These are phyloP conservation scores for Diaporthe ilicicola DNA, from an alignment of 2,329 filamentous ascomycete genomes.

Conservation along the genomic window DNA sequence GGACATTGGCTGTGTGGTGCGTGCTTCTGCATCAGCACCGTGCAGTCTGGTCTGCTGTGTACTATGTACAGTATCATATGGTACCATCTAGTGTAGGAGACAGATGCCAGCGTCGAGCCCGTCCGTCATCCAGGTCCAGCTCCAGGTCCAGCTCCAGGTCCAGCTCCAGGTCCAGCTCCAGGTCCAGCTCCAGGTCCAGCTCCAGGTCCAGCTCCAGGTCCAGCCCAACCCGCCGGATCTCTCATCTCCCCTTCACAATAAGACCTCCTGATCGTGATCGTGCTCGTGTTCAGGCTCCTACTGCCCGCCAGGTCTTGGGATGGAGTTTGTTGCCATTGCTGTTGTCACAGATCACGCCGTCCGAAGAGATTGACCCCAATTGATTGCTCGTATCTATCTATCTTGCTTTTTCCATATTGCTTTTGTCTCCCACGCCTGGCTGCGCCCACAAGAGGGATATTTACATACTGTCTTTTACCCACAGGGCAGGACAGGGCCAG, in stretches of 20 bases:
- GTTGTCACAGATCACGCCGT: slow-evolving; percentile 13
- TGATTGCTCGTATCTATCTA: slow-evolving; percentile 13
- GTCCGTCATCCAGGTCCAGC: neutral
- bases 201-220: too few species aligned
- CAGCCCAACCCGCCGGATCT: slow-evolving; percentile 1
- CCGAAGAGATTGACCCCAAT: neutral
- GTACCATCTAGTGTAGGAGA: too few species aligned
- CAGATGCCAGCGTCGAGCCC: neutral
- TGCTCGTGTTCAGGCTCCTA: neutral
- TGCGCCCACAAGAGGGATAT: neutral
- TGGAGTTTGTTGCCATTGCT: slow-evolving; percentile 16
- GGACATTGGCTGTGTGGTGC: slow-evolving; percentile 5
- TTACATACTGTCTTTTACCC: neutral
- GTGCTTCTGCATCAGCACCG: neutral
- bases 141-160: too few species aligned
- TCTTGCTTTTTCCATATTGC: slow-evolving; percentile 14
- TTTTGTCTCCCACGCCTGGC: too few species aligned
- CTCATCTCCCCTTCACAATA: too few species aligned
- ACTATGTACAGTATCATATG: neutral
- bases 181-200: too few species aligned
- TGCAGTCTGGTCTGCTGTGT: neutral
- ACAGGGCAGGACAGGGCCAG: too few species aligned
- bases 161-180: too few species aligned
- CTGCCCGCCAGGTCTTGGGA: neutral
- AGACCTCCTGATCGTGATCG: neutral